These are phyloP conservation scores for Aspergillus flavus DNA, from an alignment of 2,329 filamentous ascomycete genomes.

Conservation along the genomic window DNA sequence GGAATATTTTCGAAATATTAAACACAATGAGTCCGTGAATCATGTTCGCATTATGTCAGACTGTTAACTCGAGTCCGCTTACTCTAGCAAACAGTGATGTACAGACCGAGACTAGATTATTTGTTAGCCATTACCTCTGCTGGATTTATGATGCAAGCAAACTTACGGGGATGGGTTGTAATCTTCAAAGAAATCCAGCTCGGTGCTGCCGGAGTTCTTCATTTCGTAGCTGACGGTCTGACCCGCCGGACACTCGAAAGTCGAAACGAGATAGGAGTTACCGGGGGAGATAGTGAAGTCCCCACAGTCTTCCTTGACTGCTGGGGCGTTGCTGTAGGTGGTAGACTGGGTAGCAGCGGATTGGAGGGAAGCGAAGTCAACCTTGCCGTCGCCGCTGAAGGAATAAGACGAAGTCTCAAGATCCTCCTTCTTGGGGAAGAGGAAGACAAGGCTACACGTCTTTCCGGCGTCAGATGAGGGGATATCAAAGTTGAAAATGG, in stretches of 20 bases:
- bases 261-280: conserved; percentile 56
- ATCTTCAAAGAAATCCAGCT: conserved; percentile 66
- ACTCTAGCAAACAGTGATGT: conserved; percentile 45
- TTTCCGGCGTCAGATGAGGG: conserved; percentile 56
- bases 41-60: conserved; percentile 18
- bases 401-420: conserved; percentile 63
- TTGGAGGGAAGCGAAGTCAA: conserved; percentile 57
- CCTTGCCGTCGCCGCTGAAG: conserved; percentile 56
- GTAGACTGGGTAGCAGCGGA: conserved; percentile 52
- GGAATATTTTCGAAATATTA: neutral
- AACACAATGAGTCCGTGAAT: conserved; percentile 18
- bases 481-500: conserved; percentile 72
- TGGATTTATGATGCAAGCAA: neutral
- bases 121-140: conserved; percentile 12
- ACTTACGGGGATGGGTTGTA: conserved; percentile 57
- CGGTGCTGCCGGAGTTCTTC: conserved; percentile 52
- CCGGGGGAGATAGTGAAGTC: conserved; percentile 54
- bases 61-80: conserved; percentile 4
- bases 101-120: conserved; percentile 41
- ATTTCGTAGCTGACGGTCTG: conserved; percentile 57
- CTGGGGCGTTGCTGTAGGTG: conserved; percentile 57
- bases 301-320: conserved; percentile 48
- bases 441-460: conserved; percentile 67
- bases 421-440: conserved; percentile 60
- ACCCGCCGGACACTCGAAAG: conserved; percentile 59